Base-by-base conservation (phyloP, 495 filamentous ascomycete species). In the Podospora appendiculata region DNA sequence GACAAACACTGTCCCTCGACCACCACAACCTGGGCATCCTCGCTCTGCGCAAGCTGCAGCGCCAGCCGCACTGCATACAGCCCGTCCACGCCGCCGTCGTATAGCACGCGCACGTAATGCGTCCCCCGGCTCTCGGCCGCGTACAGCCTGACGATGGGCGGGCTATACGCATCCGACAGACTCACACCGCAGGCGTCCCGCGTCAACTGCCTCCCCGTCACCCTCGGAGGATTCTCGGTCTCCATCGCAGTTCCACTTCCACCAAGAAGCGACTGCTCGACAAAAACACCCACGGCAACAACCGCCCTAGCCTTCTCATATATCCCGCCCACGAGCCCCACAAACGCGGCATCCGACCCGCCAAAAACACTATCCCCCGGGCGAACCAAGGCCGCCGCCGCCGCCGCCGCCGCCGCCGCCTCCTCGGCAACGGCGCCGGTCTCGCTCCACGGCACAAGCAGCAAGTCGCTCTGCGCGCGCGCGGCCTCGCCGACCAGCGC, bases 371-470 rank as follows among this genome's bases (percentile, higher is more conserved):
- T 63, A 2, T 62, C 43, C 11, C 61, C 53, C 34, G 63, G 56
- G 16, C 52, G 56, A 0, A 68, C 64, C 44, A 68, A 64, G 13
- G 72, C 68, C 32, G 14, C 18, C 32, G 74, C 66, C 16, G 68
- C n/a, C n/a, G n/a, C n/a, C n/a, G n/a, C n/a, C n/a, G n/a, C n/a
- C n/a, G n/a, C n/a, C n/a, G n/a, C n/a, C n/a, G n/a, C n/a, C n/a
- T n/a, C 57, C 47, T 95, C 89, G 16, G 74, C 75, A 51, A 88
- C 77, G 45, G 72, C 79, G 10, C 86, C 88, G 8, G 79, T 83
- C 53, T 92, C 89, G 61, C 83, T 89, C 90, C 91, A 96, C 5
- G 91, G 90, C 25, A 96, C 75, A 6, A 96, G 70, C 6, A 95
- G 75, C 16, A 96, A 76, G 56, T 96, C 89, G 0, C 86, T 83